Percentiles rank a stretch among this genome's conserved stretches.
phyloP scores from a whole-genome alignment of 345 rosid species.

The Eucalyptus regnans region DNA sequence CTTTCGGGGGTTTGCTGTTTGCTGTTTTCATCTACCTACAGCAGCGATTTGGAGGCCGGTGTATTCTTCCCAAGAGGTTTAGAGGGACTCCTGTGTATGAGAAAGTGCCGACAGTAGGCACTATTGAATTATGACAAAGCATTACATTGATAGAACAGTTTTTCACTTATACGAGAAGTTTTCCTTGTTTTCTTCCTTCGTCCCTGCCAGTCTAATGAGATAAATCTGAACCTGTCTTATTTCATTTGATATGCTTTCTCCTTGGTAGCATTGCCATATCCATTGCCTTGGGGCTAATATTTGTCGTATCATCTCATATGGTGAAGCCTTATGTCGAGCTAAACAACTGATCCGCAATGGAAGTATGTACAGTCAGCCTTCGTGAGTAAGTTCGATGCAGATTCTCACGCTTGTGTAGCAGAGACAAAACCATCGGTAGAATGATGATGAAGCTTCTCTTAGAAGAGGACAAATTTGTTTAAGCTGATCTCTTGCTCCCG shows the following conservation, averaged over 20 bases:
- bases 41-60: constrained; percentile 60
- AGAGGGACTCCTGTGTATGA: constrained; percentile 33
- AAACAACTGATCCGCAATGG: neutral
- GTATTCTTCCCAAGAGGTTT: constrained; percentile 50
- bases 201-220: neutral
- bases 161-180: neutral
- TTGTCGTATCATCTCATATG: neutral
- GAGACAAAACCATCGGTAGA: neutral
- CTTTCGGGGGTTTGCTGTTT: constrained; percentile 41
- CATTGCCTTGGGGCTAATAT: neutral
- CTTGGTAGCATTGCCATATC: neutral
- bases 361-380: neutral
- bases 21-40: constrained; percentile 51
- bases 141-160: neutral
- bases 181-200: neutral
- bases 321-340: neutral
- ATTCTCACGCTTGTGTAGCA: neutral
- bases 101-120: constrained; percentile 32
- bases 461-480: neutral
- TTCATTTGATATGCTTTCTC: neutral
- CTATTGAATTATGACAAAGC: constrained; percentile 10
- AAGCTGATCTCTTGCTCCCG: neutral
- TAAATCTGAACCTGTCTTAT: neutral
- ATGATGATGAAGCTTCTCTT: neutral
- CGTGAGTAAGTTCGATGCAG: neutral